Evolutionary conservation across 148 eudicot genomes (phyloP).

Genomic region (Nepenthes gracilis): DNA sequence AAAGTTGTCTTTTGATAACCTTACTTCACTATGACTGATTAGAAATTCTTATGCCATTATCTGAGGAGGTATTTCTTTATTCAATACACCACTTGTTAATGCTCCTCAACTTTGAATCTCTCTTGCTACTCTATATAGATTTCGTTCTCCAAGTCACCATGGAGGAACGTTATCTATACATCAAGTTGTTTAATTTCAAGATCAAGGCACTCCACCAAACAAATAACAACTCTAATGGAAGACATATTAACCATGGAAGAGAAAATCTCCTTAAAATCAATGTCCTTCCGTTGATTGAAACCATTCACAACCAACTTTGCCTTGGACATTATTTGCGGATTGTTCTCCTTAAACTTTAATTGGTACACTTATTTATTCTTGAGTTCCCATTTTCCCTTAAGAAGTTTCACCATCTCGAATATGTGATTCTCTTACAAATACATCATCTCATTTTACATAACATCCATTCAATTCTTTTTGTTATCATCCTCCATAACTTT

Average conservation of each 20-base stretch:
- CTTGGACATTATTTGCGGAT: neutral
- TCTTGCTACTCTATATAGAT: neutral
- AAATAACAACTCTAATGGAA: neutral
- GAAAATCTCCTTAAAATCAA: neutral
- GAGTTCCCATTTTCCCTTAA: neutral
- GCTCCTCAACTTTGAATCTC: neutral
- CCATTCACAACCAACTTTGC: neutral
- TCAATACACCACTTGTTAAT: neutral
- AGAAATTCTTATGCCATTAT: neutral
- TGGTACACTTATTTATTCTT: neutral
- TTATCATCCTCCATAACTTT: too few relatives aligned
- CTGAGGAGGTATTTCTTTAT: neutral
- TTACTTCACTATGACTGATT: neutral
- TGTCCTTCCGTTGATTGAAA: neutral
- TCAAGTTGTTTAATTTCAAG: neutral
- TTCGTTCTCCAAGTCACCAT: neutral
- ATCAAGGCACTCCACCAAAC: neutral
- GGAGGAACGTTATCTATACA: neutral
- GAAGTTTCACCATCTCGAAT: neutral
- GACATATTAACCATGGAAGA: neutral
- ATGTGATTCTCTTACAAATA: too few relatives aligned
- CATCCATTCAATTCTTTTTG: too few relatives aligned
- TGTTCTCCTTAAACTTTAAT: neutral
- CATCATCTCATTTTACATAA: too few relatives aligned
- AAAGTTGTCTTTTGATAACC: neutral